phyloP scores from a whole-genome alignment of 202 grass and related monocot species.

The Sporobolus alterniflorus region DNA sequence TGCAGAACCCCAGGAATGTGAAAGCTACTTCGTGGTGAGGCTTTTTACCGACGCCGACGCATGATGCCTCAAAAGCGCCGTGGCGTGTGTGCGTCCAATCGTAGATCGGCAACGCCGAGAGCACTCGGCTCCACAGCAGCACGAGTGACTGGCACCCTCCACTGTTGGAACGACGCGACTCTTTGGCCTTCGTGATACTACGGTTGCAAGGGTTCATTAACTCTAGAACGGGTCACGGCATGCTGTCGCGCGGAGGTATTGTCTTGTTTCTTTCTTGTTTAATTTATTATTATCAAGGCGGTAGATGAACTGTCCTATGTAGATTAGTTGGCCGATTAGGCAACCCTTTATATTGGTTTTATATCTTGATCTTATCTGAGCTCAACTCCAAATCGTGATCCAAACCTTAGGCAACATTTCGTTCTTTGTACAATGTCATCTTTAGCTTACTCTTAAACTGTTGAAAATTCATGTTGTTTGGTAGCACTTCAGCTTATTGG shows the following conservation, averaged over 20 bases:
- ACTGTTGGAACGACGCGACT: neutral
- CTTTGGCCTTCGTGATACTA: neutral
- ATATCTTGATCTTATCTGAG: neutral
- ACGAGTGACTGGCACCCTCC: neutral
- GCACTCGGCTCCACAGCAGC: neutral
- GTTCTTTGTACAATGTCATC: neutral
- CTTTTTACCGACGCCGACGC: constrained; percentile 27
- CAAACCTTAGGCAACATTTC: neutral
- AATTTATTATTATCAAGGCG: neutral
- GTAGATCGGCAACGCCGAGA: constrained; percentile 27
- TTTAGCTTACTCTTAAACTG: no score
- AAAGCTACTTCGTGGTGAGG: neutral
- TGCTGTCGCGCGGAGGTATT: neutral
- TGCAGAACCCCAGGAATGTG: constrained; percentile 40
- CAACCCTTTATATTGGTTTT: neutral
- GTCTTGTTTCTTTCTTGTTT: neutral
- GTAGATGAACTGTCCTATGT: neutral
- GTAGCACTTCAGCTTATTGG: no score
- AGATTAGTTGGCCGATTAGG: neutral
- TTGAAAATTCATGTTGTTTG: no score
- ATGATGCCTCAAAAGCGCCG: constrained; percentile 24
- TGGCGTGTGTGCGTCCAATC: constrained; percentile 21
- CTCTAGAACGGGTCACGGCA: no score
- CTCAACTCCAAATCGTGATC: neutral
- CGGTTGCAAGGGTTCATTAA: neutral